A percentile compares a stretch with the other conserved stretches of the same genome.
phyloP scores from a whole-genome alignment of 2,329 filamentous ascomycete species.

The Falciphora oryzae region DNA sequence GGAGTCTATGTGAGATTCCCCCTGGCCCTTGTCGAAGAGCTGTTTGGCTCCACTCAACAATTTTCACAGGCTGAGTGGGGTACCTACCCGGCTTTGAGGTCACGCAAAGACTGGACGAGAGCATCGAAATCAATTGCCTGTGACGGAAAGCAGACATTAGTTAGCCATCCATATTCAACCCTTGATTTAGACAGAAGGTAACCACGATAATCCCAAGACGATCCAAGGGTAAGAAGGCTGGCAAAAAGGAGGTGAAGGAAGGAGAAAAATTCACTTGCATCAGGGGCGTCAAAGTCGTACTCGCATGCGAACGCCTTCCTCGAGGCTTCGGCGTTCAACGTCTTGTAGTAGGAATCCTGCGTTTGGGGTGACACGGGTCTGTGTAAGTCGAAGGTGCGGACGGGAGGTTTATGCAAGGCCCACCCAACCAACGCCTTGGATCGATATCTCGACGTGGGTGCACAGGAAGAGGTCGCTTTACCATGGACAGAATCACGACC shows the following conservation, averaged over 20 bases:
- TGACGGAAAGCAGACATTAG: constrained; percentile 3
- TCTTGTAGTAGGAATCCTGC: constrained; percentile 97
- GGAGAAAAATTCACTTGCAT: constrained; percentile 36
- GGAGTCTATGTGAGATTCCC: not conserved
- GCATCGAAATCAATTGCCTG: constrained; percentile 89
- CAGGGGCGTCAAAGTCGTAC: constrained; percentile 91
- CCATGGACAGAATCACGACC: constrained; percentile 97
- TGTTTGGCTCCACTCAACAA: no score
- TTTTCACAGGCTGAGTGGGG: not conserved
- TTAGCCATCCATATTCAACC: not conserved
- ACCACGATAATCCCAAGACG: not conserved
- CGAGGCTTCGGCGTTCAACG: constrained; percentile 71
- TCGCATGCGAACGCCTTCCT: constrained; percentile 80
- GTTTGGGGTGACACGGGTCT: not conserved
- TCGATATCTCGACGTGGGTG: no score
- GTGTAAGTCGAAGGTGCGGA: constrained; percentile 1
- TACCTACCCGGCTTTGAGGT: constrained; percentile 84
- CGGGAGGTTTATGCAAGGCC: not conserved
- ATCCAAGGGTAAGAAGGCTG: no score
- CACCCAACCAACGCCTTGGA: not conserved
- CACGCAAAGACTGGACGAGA: constrained; percentile 69
- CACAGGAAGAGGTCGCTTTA: constrained; percentile 33
- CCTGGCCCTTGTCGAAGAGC: not conserved
- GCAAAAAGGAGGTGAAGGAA: not conserved
- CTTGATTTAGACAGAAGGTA: not conserved